Evolutionary conservation across 768 basidiomycete genomes (phyloP), one percentile per base, ranked within the genome.

Genomic region (Obba rivulosa): DNA sequence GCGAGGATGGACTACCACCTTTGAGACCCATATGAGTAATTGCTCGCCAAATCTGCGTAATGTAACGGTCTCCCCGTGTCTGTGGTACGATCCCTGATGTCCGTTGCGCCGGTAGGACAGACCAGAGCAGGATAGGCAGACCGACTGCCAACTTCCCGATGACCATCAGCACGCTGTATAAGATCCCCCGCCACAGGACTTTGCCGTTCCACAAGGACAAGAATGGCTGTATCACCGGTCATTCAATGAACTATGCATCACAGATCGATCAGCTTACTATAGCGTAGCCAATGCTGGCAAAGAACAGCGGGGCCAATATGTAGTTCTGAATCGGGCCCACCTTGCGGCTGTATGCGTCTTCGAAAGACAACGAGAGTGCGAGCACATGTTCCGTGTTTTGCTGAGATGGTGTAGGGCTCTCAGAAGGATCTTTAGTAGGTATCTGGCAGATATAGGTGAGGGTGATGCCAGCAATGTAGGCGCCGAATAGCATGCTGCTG

Each of bases 271-370:
- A 50, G n/a, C 55, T 43, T 35, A 61, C 60, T 14, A 61, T 57
- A 18, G 78, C 69, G 41, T 67, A 70, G 1, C 83, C 84, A 39
- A 86, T 81, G 34, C 79, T 80, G 5, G 75, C 79, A 52, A 86
- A 86, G 69, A 86, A 86, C 2, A 85, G 59, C 1, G 85, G 84
- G 0, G 74, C 70, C 21, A 85, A 66, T 31, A 85, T 54, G 38
- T 49, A 43, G 7, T 52, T 61, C 59, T 38, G 66, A 54, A 43
- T 75, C 65, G 16, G 75, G 37, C 14, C 73, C 72, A 39, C 52
- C 0, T 36, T 46, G 2, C 57, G 54, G 1, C 38, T 41, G 28
- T 54, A 62, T 0, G 51, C 22, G 1, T 34, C 39, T 23, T 62
- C 56, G 45, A 62, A 57, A 5, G 28, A 31, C 28, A 31, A 31